Evolutionary conservation across 306 rosid species (phyloP), one percentile per base, ranked within the genome.

Genomic region (Cucurbita ficifolia): DNA sequence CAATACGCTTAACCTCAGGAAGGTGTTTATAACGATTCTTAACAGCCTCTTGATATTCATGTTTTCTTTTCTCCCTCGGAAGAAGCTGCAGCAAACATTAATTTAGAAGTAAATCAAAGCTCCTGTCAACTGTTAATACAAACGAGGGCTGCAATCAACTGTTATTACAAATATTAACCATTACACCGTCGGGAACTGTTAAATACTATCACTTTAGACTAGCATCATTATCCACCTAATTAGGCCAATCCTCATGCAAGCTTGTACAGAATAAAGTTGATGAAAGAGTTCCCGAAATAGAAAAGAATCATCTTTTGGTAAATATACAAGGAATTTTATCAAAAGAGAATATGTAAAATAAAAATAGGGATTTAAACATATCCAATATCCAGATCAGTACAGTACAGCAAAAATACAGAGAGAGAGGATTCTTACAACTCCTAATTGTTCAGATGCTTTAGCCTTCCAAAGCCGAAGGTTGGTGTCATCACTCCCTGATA

Each of bases 391-490:
- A n/a, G 21, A 14, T 46, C 42, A 68, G 56, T 45, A 56, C 14
- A 7, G 21, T 22, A 54, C 21, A 16, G 13, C 38, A 73, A 40
- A 72, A 53, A 73, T 54, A 55, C 7, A 73, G 16, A 18, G 13
- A n/a, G 8, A 40, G 54, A 8, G 76, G 5, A 67, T 75, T 79
- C 97, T 87, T 87, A 94, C 97, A 7, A 94, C 96, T 82, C 98
- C 98, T 72, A 94, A 80, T 81, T 94, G 97, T 59, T 94, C 97
- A 13, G 98, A 89, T 79, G 97, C 97, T 76, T 83, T 94, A 64
- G 98, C 94, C 87, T 94, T 90, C 98, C 98, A 94, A 73, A 94
- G 89, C 83, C 98, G 89, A 68, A 94, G 92, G 83, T 94, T 90
- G 55, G 96, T 82, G 83, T 94, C 98, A 61, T 94, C 98, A 75